These are phyloP conservation scores for Tolypocladium ophioglossoides DNA, from an alignment of 2,329 filamentous ascomycete genomes.

Conservation along the genomic window DNA sequence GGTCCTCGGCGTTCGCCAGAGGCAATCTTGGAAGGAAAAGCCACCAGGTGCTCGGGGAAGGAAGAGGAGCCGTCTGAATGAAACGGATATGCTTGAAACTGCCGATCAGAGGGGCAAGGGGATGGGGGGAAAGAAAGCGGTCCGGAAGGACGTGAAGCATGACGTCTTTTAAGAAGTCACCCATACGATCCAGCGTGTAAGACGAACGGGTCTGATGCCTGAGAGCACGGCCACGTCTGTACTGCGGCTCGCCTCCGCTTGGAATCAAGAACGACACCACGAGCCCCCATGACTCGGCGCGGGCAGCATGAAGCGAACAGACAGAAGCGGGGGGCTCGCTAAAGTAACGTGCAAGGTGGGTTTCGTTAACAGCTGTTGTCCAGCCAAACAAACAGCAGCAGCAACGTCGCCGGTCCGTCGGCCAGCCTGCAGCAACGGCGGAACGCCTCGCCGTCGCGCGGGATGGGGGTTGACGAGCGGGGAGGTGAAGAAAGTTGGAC, in stretches of 20 bases:
- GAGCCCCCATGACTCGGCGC: not conserved
- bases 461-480: not conserved
- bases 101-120: not conserved
- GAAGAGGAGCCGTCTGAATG: not conserved
- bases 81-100: not conserved
- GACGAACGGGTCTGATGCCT: not conserved
- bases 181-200: not conserved
- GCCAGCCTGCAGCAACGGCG: not conserved
- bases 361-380: not conserved
- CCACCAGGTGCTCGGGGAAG: not conserved
- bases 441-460: not conserved
- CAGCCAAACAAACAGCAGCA: not conserved
- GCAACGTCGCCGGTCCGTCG: not conserved
- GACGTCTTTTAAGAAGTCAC: not conserved
- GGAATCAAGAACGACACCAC: not conserved
- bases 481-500: not conserved
- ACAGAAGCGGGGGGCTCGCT: not conserved
- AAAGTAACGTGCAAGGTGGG: not conserved
- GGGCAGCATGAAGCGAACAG: not conserved
- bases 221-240: not conserved
- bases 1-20: conserved; percentile 1
- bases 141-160: not conserved
- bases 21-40: not conserved
- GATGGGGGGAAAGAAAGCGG: not conserved
- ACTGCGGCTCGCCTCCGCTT: not conserved